Evolutionary conservation across 805 yeast genomes (phyloP).

Genomic region (Myxozyma melibiosi): DNA sequence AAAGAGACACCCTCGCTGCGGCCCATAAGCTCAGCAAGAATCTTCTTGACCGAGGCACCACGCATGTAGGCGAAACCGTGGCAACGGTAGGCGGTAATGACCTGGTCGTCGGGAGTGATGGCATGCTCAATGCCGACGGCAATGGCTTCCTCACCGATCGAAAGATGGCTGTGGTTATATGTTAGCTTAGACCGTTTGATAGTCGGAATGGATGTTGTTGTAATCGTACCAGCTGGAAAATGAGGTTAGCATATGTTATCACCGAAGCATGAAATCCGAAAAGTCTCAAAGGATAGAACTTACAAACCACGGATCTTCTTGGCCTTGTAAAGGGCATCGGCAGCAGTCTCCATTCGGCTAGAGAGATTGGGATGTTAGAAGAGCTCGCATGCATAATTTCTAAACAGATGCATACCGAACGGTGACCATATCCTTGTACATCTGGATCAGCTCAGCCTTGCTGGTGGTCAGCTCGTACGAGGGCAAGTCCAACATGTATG

Average conservation of each 20-base stretch:
- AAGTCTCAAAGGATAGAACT: conserved; percentile 1
- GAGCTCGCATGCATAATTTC: no score
- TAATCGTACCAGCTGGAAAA: conserved; percentile 20
- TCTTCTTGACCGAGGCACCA: conserved; percentile 88
- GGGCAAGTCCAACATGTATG: conserved; percentile 71
- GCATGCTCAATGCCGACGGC: conserved; percentile 99
- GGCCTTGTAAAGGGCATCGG: conserved; percentile 97
- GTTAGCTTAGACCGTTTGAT: background rate
- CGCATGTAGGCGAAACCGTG: conserved; percentile 98
- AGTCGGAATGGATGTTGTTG: background rate
- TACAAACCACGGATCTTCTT: conserved; percentile 97
- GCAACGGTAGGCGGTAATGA: conserved; percentile 97
- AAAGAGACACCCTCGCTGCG: conserved; percentile 90
- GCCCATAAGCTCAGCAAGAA: conserved; percentile 96
- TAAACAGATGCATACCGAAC: conserved; percentile 48
- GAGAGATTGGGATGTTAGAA: background rate
- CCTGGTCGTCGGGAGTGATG: conserved; percentile 77
- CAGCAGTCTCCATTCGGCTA: conserved; percentile 98
- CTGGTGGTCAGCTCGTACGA: conserved; percentile 73
- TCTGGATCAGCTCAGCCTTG: conserved; percentile 76
- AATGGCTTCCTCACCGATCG: conserved; percentile 98
- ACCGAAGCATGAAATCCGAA: background rate
- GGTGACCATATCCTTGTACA: conserved; percentile 95
- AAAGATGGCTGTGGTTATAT: conserved; percentile 65
- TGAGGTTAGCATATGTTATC: conserved; percentile 5